Evolutionary conservation across 805 yeast species (phyloP), one percentile per base, ranked within the genome.

Genomic region (Schwanniomyces pseudopolymorphus): DNA sequence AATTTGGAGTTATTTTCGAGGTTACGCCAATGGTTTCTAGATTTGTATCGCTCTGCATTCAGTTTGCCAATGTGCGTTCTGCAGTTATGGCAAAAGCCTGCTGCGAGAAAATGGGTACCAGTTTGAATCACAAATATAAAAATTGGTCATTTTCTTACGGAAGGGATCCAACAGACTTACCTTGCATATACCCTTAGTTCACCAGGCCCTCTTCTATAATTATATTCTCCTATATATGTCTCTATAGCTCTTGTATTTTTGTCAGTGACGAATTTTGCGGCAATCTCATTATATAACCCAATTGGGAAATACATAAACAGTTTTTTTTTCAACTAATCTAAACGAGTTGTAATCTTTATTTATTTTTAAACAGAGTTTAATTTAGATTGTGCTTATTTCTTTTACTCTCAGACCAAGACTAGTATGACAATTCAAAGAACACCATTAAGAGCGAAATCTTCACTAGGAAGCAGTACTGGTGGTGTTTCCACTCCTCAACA

Each of bases 81-180:
- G 87, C 94, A 0, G 77, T 87, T 20, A 57, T 60, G 5, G 89
- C 85, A 2, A 84, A 82, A 61, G 63, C 64, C 26, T 73, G 69
- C 31, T 73, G 76, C 49, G 66, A 60, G 38, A 47, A 55, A 2
- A 47, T 40, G 13, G 68, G 63, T 2, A 62, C 78, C 0, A 45
- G 35, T 2, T 54, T 84, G 53, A 57, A 68, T 44, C 53, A 52
- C 4, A 80, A 75, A 53, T 87, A 83, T 55, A 61, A 60, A 9
- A 78, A 70, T 4, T 87, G 94, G 94, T 63, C 72, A 6, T 64
- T 84, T 1, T 77, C 83, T 81, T 87, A 79, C 53, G 87, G 85
- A 0, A 76, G 74, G 38, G 95, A 87, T 60, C 78, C 79, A 1
- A 73, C 87, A 5, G 90, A 85, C 52, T 70, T 63, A 47, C 81